phyloP scores from a whole-genome alignment of 148 eudicot genomes.

The Silene latifolia region DNA sequence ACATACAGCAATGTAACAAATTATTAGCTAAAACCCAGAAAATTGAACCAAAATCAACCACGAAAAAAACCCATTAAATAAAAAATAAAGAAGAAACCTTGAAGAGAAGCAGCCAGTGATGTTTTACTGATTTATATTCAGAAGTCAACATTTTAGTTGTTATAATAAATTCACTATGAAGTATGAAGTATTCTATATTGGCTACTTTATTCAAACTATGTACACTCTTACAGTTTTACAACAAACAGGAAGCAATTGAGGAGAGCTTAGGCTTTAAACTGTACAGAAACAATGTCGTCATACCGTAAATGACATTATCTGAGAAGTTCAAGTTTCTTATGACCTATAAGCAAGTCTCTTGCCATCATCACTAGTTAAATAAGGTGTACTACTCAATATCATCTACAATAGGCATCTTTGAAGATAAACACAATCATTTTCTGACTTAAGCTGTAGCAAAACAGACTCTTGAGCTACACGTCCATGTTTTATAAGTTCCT shows the following conservation, averaged over 20 bases:
- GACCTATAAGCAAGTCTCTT: too few relatives aligned
- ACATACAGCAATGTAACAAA: not conserved
- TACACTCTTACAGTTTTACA: not conserved
- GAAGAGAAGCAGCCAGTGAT: constrained; percentile 55
- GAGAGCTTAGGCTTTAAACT: not conserved
- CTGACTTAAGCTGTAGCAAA: not conserved
- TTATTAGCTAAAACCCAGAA: not conserved
- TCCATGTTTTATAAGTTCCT: not conserved
- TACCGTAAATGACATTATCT: not conserved
- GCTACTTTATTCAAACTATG: not conserved
- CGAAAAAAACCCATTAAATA: too few relatives aligned
- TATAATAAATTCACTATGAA: not conserved
- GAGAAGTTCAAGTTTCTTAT: not conserved
- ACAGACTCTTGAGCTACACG: constrained; percentile 2
- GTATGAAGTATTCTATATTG: not conserved
- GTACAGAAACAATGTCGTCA: not conserved
- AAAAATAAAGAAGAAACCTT: constrained; percentile 42
- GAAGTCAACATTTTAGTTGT: not conserved
- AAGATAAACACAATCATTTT: not conserved
- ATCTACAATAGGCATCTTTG: not conserved
- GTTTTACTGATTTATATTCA: constrained; percentile 11
- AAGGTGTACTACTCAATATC: not conserved
- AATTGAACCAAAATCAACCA: too few relatives aligned
- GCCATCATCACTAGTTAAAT: not conserved
- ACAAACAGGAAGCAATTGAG: not conserved